Base-by-base conservation (phyloP, 805 yeast species). In the Isabelozyma rhagii region DNA sequence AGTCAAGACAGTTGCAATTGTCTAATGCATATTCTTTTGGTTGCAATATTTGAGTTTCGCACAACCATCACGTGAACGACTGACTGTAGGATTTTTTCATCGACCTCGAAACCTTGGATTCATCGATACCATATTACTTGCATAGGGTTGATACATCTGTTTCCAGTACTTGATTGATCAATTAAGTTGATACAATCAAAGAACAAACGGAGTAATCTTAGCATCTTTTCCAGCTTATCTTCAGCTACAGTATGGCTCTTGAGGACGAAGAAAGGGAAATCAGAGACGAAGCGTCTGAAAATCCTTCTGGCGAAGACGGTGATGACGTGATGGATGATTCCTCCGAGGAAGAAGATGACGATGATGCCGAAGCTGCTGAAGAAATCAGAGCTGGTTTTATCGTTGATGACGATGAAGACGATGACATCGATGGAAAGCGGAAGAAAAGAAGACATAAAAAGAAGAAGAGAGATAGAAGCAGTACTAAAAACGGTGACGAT, bases 301-400 rank as follows among this genome's bases (percentile, higher is more conserved):
- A 59, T 50, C 52, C 60, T 41, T 64, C 73, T n/a, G 72, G 68
- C 13, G 73, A 64, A 40, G 70, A 69, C 39, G 67, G 64, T 17
- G 64, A 63, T 44, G 77, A 72, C 49, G 57, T 73, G 15, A 78
- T 79, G 52, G 94, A 63, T 41, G 69, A 88, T 57, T 87, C 96
- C 8, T 87, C 94, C 10, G 96, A 88, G 48, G 97, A 92, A 52
- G 97, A 91, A 40, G 96, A 89, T 38, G 92, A 85, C 43, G 97
- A 72, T 41, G 96, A 91, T 61, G 97, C 87, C 61, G 97, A 92
- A 56, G 97, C 92, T 61, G 83, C 87, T 44, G 80, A 85, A 55
- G 81, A 81, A 58, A 86, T 92, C 41, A 82, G 93, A 44, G 96
- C 91, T 53, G 97, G 97, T 0, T 91, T 93, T 67, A 92, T 93